phyloP scores from a whole-genome alignment of 345 rosid genomes.

The Odontarrhena argentea region DNA sequence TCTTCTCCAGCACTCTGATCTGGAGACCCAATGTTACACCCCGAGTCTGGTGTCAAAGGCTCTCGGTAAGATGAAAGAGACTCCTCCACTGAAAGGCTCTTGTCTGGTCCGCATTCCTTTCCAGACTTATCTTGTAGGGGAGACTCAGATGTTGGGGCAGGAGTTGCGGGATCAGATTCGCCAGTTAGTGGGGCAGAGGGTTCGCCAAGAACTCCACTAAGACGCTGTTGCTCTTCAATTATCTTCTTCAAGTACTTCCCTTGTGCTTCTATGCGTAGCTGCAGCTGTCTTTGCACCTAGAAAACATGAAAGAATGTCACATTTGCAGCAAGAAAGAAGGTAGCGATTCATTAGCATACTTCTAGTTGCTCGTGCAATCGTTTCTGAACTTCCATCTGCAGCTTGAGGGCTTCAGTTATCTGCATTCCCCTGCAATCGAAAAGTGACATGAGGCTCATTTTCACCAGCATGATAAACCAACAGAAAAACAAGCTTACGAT shows the following conservation, averaged over 20 bases:
- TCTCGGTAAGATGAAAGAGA: slow-evolving; percentile 83
- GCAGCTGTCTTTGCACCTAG: slow-evolving; percentile 97
- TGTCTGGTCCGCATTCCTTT: slow-evolving; percentile 60
- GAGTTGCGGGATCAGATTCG: slow-evolving; percentile 85
- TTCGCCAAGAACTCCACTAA: slow-evolving; percentile 72
- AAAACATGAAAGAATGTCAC: slow-evolving; percentile 27
- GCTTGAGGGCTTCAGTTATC: slow-evolving; percentile 98
- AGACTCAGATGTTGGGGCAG: slow-evolving; percentile 80
- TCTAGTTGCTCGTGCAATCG: slow-evolving; percentile 96
- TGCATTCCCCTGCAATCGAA: slow-evolving; percentile 80
- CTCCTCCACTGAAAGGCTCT: slow-evolving; percentile 83
- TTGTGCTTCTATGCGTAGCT: slow-evolving; percentile 95
- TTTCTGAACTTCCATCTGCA: slow-evolving; percentile 98
- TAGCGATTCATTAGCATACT: slow-evolving; percentile 49
- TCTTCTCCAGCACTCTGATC: slow-evolving; percentile 60
- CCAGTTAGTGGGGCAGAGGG: slow-evolving; percentile 62
- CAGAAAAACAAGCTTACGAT: slow-evolving; percentile 47
- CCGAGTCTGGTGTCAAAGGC: slow-evolving; percentile 89
- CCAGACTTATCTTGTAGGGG: slow-evolving; percentile 68
- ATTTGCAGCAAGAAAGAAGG: background rate
- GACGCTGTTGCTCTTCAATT: slow-evolving; percentile 94
- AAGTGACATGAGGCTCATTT: slow-evolving; percentile 18
- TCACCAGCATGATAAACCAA: background rate
- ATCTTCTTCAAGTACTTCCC: slow-evolving; percentile 98
- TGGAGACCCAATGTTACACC: slow-evolving; percentile 61